Base-by-base conservation (phyloP, 495 filamentous ascomycete genomes). In the Aspergillus conjunctus region DNA sequence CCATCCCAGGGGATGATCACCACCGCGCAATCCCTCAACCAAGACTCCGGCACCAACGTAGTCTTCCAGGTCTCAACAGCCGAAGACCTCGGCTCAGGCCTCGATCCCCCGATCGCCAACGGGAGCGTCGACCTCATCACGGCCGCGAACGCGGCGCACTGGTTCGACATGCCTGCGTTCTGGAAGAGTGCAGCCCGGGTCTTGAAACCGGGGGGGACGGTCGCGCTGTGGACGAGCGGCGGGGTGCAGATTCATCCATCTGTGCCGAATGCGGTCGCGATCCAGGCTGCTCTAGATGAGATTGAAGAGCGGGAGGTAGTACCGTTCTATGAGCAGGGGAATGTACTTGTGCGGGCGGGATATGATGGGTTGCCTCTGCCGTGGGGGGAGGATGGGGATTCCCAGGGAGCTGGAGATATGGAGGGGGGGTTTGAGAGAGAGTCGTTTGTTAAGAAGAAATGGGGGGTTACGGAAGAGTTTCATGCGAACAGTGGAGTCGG, bases 91-190 rank as follows among this genome's bases (percentile, higher is more conserved):
- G 74, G 66, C 31, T 46, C 34, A 39, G 33, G 59, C 51, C 39
- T 37, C 8, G 52, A 51, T 10, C 53, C 8, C 39, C 34, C 65
- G 6, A 45, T 61, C 11, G 33, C 32, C 4, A 68, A 72, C 33
- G 56, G 22, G 1, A 77, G 68, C 51, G 78, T 87, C 9, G 84
- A 86, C 61, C 64, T 87, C 31, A 68, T 88, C 49, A 80, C 73
- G 1, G 76, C 76, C 6, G 81, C 79, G 0, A 83, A 72, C 30
- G 77, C 83, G 0, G 82, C 81, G 8, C 85, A 87, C 62, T 88
- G 85, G 85, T 86, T 87, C 75, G 76, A 86, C 59, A 80, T 86
- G 77, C 46, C 74, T 9, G 54, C 60, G 1, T 87, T 88, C 69
- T 88, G 82, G 79, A 31, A 46, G 0, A 63, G 65, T 1, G 83